Conservation (phyloP, 345 rosid species). For the Geranium brycei region DNA sequence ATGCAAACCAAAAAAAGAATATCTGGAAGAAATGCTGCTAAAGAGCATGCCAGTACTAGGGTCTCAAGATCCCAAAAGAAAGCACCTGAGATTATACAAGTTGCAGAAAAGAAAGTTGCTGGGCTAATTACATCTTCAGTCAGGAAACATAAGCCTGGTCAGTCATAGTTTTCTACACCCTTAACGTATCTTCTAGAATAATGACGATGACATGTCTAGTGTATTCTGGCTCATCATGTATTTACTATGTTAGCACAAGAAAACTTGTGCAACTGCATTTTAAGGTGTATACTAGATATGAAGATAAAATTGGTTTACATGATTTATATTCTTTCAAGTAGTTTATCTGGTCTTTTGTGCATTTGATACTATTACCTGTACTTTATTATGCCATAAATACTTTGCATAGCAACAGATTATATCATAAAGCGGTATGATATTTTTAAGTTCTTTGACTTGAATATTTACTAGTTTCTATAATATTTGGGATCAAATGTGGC, state of each 20-base stretch:
- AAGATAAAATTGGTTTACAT: background rate
- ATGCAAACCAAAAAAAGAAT: slow-evolving; percentile 56
- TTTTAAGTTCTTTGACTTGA: no score
- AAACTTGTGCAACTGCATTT: background rate
- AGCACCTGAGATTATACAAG: slow-evolving; percentile 35
- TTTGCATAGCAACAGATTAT: background rate
- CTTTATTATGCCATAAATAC: background rate
- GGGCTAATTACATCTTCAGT: slow-evolving; percentile 58
- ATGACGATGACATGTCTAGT: background rate
- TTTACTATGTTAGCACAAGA: background rate
- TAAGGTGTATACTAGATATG: background rate
- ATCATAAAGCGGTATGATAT: no score
- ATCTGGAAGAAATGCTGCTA: slow-evolving; percentile 37
- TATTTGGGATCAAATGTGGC: background rate
- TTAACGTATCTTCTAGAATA: background rate
- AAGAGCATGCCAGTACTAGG: slow-evolving; percentile 34
- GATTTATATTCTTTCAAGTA: background rate
- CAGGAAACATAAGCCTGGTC: slow-evolving; percentile 44
- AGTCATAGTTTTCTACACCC: slow-evolving; percentile 3
- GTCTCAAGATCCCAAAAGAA: slow-evolving; percentile 40
- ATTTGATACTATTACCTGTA: background rate
- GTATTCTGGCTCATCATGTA: background rate
- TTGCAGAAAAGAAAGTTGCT: slow-evolving; percentile 30
- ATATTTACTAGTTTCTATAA: no score
- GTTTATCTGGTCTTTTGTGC: background rate